A percentile compares a stretch with the other conserved stretches of the same genome.
Conservation (phyloP, 306 rosid species). For the Vigna radiata region DNA sequence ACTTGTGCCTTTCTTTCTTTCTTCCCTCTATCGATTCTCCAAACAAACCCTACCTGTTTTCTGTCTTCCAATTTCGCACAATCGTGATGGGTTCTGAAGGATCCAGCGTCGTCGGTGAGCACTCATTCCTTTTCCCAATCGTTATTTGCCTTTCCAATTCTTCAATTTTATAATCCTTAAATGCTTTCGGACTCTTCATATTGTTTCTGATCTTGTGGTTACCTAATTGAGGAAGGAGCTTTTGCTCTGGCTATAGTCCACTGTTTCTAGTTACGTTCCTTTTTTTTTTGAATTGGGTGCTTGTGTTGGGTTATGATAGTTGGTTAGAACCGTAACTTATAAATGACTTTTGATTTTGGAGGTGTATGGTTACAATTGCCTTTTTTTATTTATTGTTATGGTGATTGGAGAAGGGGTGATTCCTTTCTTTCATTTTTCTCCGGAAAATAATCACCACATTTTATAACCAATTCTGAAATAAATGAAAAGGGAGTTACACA, state of each 20-base stretch:
- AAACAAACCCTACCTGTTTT: slow-evolving; percentile 52
- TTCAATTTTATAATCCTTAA: neutral
- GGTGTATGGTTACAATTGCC: neutral
- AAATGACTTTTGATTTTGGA: neutral
- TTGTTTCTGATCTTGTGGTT: neutral
- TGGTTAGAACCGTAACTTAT: too few relatives aligned
- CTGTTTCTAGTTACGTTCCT: neutral
- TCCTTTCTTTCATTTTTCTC: neutral
- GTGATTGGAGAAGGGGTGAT: neutral
- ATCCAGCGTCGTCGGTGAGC: slow-evolving; percentile 84
- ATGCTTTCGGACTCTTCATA: neutral
- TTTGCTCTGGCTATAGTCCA: neutral
- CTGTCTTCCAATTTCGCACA: slow-evolving; percentile 34
- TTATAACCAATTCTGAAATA: neutral
- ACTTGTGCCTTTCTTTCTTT: slow-evolving; percentile 23
- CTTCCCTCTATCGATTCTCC: slow-evolving; percentile 42
- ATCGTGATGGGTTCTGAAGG: slow-evolving; percentile 79
- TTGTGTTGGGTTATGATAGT: slow-evolving; percentile 9
- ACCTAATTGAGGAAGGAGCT: neutral
- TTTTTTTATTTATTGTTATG: slow-evolving; percentile 6
- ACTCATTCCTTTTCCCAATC: slow-evolving; percentile 30
- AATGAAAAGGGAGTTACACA: neutral
- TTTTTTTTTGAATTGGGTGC: slow-evolving; percentile 3
- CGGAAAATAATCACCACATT: neutral
- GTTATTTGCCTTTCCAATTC: neutral